Evolutionary conservation across 805 yeast genomes (phyloP), one percentile per base, ranked within the genome.

Genomic region (Cyberlindnera veronae): DNA sequence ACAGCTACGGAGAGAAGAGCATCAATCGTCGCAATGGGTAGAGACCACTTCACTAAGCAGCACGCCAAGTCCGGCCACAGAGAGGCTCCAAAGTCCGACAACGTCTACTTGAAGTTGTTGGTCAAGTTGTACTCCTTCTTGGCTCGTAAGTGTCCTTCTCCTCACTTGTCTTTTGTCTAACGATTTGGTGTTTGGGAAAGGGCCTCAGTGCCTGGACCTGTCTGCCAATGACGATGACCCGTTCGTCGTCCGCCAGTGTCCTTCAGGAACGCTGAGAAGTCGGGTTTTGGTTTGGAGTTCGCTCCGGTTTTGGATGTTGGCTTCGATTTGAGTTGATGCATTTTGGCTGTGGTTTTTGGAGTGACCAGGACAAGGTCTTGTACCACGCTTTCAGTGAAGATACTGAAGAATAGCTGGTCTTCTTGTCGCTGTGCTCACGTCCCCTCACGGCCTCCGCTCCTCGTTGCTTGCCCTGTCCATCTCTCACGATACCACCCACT

Each of bases 31-130:
- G 73, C 63, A 66, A 90, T 90, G 98, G 98, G 96, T 83, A 87
- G 83, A 77, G 98, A 93, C 79, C 95, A 87, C 79, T 79, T 84
- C 75, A 71, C 81, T 71, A 93, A 91, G 76, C 97, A 88, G 77
- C 99, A 93, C 84, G 80, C 78, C 69, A 87, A 89, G 77, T 76
- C 83, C 61, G 83, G 95, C 75, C 95, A 88, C 88, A 89, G 99
- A 79, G 76, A 84, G 70, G 97, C 97, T 75, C 99, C 99, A 78
- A 88, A 88, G 81, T 91, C 98, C 60, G 96, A 93, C 78, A 93
- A 93, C 72, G 96, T 90, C 77, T 93, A 93, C 96, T 80, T 93
- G 77, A 85, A 84, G 76, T 76, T 93, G 70, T 84, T 93, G 76
- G 98, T 91, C 73, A 91, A 91, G 84, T 80, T 93, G 65, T 93